phyloP scores from a whole-genome alignment of 768 basidiomycete genomes.

The Basidioascus undulatus region DNA sequence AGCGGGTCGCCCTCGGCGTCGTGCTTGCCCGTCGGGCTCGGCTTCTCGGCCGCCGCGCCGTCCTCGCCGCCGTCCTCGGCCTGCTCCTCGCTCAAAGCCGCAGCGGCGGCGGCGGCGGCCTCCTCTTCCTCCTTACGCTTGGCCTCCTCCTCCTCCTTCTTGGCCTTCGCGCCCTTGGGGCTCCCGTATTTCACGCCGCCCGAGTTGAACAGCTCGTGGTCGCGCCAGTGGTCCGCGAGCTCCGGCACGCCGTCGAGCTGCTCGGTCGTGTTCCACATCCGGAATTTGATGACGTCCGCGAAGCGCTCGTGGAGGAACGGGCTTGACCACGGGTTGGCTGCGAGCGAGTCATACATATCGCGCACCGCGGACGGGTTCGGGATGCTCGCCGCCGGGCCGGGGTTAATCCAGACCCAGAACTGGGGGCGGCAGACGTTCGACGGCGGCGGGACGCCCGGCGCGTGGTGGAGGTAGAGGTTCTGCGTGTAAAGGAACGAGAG shows the following conservation, averaged over 20 bases:
- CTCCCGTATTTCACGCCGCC: conserved; percentile 46
- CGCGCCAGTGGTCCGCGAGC: conserved; percentile 71
- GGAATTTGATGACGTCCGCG: conserved; percentile 78
- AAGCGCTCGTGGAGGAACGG: conserved; percentile 86
- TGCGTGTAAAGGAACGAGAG: conserved; percentile 91
- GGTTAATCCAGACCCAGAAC: conserved; percentile 97
- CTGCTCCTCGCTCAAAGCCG: too few relatives aligned
- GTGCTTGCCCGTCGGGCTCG: too few relatives aligned
- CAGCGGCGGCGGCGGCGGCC: too few relatives aligned
- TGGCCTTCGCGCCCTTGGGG: conserved; percentile 34
- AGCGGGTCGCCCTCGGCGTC: conserved; percentile 16
- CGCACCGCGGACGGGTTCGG: conserved; percentile 56
- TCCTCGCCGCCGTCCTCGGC: conserved; percentile 2
- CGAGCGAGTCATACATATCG: conserved; percentile 65
- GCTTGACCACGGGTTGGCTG: conserved; percentile 67
- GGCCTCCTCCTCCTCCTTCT: conserved; percentile 9
- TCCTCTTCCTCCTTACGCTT: too few relatives aligned
- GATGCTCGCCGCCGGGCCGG: conserved; percentile 75
- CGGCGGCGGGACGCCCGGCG: conserved; percentile 22
- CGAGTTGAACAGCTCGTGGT: conserved; percentile 60
- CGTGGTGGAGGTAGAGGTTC: conserved; percentile 55
- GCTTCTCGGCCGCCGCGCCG: conserved; percentile 4
- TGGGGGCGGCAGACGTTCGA: conserved; percentile 51
- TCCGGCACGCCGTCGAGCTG: conserved; percentile 81
- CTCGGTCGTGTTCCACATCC: conserved; percentile 94